Evolutionary conservation across 2,329 filamentous ascomycete genomes (phyloP).

Genomic region (Stagonosporopsis chrysanthemi): DNA sequence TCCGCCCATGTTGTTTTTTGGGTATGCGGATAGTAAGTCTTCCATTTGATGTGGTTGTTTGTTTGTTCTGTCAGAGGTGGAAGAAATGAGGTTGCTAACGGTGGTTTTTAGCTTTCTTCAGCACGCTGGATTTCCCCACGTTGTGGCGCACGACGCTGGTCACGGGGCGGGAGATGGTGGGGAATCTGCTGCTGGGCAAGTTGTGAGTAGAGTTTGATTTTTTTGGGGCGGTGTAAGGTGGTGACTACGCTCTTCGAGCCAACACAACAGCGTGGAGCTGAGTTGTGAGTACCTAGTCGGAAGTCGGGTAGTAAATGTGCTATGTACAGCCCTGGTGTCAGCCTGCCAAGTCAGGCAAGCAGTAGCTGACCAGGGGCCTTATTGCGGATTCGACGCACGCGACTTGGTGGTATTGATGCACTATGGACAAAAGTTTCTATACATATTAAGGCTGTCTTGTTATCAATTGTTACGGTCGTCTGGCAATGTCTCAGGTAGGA

Average conservation of each 20-base stretch:
- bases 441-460: neutral
- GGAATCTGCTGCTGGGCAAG: conserved; percentile 63
- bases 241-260: neutral
- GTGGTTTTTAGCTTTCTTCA: conserved; percentile 64
- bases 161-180: conserved; percentile 78
- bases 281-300: neutral
- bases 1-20: conserved; percentile 90
- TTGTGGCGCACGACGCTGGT: conserved; percentile 79
- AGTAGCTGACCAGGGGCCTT: neutral
- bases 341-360: conserved; percentile 9
- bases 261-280: neutral
- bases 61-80: too few relatives aligned
- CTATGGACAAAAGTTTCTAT: neutral
- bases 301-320: neutral
- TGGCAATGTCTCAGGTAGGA: neutral
- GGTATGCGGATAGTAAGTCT: conserved; percentile 73
- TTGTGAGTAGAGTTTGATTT: conserved; percentile 12
- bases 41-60: neutral
- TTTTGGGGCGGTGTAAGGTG: too few relatives aligned
- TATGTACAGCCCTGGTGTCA: neutral
- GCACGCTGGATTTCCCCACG: conserved; percentile 85
- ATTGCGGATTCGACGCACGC: conserved; percentile 11
- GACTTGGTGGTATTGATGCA: neutral
- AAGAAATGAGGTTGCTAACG: neutral
- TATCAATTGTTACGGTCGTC: neutral